These are phyloP conservation scores for Mycena rosella DNA, from an alignment of 768 basidiomycete species.

Conservation along the genomic window DNA sequence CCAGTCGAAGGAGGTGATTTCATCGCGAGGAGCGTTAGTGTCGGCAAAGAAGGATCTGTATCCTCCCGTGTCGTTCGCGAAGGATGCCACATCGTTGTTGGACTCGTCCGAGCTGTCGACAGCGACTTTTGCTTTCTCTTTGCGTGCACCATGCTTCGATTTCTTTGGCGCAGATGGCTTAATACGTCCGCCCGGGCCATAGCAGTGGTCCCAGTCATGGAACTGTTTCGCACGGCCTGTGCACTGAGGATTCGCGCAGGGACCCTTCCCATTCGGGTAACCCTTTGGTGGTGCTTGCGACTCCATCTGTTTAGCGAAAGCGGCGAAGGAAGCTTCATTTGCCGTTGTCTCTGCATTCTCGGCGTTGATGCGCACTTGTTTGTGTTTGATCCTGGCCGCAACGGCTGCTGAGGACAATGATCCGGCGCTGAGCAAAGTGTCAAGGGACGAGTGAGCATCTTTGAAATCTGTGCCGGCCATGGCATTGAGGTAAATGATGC, in stretches of 20 bases:
- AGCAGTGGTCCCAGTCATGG: constrained; percentile 20
- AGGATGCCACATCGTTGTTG: not conserved
- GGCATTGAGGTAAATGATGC: constrained; percentile 1
- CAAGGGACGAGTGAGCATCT: constrained; percentile 1
- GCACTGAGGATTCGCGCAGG: not conserved
- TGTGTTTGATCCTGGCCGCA: constrained; percentile 1
- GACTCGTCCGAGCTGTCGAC: constrained; percentile 6
- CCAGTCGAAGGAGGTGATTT: not conserved
- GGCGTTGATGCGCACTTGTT: constrained; percentile 3
- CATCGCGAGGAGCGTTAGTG: not conserved
- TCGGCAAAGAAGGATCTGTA: constrained; percentile 1
- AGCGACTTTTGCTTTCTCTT: constrained; percentile 3
- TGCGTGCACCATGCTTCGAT: not conserved
- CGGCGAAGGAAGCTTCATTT: constrained; percentile 1
- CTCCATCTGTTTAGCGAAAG: not conserved
- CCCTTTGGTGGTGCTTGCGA: not conserved
- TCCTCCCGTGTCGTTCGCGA: not conserved
- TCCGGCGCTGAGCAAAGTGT: constrained; percentile 1
- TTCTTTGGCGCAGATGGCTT: not conserved
- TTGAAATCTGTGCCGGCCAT: constrained; percentile 1
- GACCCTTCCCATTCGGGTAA: constrained; percentile 1
- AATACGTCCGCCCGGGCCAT: not conserved
- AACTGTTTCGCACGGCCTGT: not conserved
- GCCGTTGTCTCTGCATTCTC: not conserved
- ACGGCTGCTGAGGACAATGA: not conserved